Percentiles rank a stretch among this genome's conserved stretches.
Evolutionary conservation across 257 asterid genomes (phyloP).

Genomic region (Solanum infundibuliforme): DNA sequence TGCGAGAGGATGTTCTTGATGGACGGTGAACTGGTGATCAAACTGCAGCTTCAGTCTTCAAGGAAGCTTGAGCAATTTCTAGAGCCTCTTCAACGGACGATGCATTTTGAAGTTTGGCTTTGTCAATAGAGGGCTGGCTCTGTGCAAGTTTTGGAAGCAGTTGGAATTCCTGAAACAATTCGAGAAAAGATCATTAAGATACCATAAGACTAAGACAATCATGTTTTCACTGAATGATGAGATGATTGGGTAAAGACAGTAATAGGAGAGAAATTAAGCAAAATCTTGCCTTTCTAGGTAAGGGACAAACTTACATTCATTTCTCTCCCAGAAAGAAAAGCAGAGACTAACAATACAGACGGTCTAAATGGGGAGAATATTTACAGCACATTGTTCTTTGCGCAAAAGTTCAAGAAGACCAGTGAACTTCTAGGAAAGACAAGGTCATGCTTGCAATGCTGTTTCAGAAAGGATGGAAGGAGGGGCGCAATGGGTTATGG

Average conservation of each 20-base stretch:
- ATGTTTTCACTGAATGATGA: not conserved
- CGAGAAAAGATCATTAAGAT: not conserved
- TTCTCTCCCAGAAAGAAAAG: not conserved
- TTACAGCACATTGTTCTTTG: not conserved
- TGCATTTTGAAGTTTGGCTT: conserved; percentile 60
- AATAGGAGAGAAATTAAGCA: not conserved
- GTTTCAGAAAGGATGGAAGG: not conserved
- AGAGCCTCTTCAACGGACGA: conserved; percentile 86
- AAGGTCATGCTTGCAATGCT: not conserved
- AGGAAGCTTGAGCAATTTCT: conserved; percentile 56
- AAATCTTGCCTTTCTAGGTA: not conserved
- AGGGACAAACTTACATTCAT: not conserved
- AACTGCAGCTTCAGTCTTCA: conserved; percentile 19
- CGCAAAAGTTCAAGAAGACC: not conserved
- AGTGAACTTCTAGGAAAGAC: not conserved
- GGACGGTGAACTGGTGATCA: conserved; percentile 13
- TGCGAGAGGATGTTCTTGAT: not conserved
- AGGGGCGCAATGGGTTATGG: not conserved
- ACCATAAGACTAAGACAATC: not conserved
- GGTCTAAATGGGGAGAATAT: not conserved
- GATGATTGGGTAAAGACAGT: not conserved
- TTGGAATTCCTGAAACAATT: conserved; percentile 53
- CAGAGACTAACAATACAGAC: not conserved
- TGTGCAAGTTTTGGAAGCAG: conserved; percentile 83
- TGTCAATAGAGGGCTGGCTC: conserved; percentile 63